Evolutionary conservation across 306 rosid genomes (phyloP).

Genomic region (Bauhinia variegata): DNA sequence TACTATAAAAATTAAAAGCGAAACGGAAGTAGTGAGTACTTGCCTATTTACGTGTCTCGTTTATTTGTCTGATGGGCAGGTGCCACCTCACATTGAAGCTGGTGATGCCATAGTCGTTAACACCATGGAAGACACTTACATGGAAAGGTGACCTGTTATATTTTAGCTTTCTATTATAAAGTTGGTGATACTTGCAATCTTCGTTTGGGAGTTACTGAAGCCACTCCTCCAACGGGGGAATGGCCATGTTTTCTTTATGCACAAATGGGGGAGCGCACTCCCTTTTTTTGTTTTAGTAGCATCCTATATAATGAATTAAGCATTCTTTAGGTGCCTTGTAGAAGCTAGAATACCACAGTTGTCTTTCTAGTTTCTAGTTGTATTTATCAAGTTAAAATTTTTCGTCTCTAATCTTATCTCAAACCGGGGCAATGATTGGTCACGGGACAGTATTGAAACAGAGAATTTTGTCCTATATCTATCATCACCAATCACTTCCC

Average conservation of each 20-base stretch:
- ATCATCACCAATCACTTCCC: too few species aligned
- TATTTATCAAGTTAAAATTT: too few species aligned
- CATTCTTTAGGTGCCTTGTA: constrained; percentile 8
- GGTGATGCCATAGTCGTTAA: constrained; percentile 81
- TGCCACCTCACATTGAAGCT: constrained; percentile 67
- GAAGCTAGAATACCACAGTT: constrained; percentile 6
- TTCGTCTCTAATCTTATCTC: too few species aligned
- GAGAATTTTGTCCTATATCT: too few species aligned
- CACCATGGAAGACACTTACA: constrained; percentile 73
- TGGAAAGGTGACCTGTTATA: constrained; percentile 68
- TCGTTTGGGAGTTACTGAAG: too few species aligned
- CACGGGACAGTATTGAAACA: too few species aligned
- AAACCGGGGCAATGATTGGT: too few species aligned
- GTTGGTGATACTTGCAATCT: background rate
- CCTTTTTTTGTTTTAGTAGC: too few species aligned
- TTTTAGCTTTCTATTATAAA: constrained; percentile 23
- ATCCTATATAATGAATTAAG: background rate
- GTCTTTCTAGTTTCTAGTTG: background rate
- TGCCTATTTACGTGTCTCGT: constrained; percentile 10
- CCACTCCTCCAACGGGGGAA: too few species aligned
- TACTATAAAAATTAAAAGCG: constrained; percentile 10
- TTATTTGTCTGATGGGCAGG: constrained; percentile 51
- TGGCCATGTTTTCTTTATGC: too few species aligned
- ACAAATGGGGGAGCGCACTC: too few species aligned
- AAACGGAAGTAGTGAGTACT: constrained; percentile 26